Percentiles rank a stretch among this genome's conserved stretches.
Evolutionary conservation across 257 asterid genomes (phyloP).

Genomic region (Haberlea rhodopensis): DNA sequence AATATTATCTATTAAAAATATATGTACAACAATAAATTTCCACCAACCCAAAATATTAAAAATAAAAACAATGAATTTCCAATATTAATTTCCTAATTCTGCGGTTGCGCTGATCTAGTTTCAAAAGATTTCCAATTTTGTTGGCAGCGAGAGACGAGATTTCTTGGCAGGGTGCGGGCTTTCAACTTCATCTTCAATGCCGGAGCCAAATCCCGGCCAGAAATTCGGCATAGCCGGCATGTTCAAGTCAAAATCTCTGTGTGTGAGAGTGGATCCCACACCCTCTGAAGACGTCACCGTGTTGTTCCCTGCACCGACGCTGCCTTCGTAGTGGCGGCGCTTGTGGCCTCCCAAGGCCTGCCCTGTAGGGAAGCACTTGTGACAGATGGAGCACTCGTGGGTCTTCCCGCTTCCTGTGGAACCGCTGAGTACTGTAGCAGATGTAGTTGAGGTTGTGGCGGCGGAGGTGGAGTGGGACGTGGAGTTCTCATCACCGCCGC

Average conservation of each 20-base stretch:
- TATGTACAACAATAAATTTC: slow-evolving; percentile 13
- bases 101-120: neutral
- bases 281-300: slow-evolving; percentile 38
- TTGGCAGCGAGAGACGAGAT: slow-evolving; percentile 36
- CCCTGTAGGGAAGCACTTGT: slow-evolving; percentile 13
- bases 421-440: neutral
- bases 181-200: slow-evolving; percentile 46
- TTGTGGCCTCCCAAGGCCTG: slow-evolving; percentile 25
- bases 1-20: too few species aligned
- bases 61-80: neutral
- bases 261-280: slow-evolving; percentile 39
- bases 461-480: slow-evolving; percentile 31
- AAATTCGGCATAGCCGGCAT: slow-evolving; percentile 44
- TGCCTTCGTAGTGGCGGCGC: slow-evolving; percentile 22
- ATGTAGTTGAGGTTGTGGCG: slow-evolving; percentile 17
- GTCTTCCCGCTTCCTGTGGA: slow-evolving; percentile 19
- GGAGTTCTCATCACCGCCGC: slow-evolving; percentile 24
- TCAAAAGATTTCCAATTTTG: slow-evolving; percentile 26
- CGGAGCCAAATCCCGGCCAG: slow-evolving; percentile 33
- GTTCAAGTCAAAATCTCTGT: slow-evolving; percentile 52
- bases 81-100: slow-evolving; percentile 8
- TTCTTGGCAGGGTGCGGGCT: slow-evolving; percentile 58
- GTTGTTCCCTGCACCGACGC: slow-evolving; percentile 26
- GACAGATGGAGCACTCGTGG: neutral
- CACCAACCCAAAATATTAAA: neutral